Conservation (phyloP, 257 asterid genomes). For the Gynochthodes officinalis region DNA sequence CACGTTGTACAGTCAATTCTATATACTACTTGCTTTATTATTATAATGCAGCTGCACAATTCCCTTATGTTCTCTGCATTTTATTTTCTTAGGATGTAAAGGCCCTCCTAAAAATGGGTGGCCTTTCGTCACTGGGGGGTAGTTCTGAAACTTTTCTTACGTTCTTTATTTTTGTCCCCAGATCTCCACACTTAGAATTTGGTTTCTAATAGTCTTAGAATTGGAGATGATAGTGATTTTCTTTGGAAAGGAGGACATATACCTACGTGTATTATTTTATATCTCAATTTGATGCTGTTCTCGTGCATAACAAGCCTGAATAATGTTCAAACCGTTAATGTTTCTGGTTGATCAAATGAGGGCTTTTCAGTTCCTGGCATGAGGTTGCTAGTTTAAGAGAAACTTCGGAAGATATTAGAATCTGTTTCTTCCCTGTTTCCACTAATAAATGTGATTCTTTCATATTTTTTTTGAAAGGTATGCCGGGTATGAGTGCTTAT, state of each 20-base stretch:
- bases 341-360: neutral
- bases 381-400: neutral
- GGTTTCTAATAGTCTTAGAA: neutral
- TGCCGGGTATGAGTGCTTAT: neutral
- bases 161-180: too few relatives aligned
- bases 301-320: neutral
- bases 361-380: neutral
- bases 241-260: neutral
- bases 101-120: neutral
- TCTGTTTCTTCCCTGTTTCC: neutral
- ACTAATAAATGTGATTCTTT: too few relatives aligned
- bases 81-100: neutral
- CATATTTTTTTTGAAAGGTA: neutral
- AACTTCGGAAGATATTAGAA: too few relatives aligned
- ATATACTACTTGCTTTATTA: too few relatives aligned
- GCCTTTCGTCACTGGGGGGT: neutral
- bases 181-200: neutral
- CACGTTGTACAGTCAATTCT: neutral
- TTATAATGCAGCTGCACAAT: too few relatives aligned
- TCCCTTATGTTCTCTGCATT: too few relatives aligned
- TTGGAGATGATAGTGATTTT: neutral
- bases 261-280: neutral
- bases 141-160: neutral
- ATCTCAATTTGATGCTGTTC: neutral
- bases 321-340: neutral